A percentile compares a stretch with the other conserved stretches of the same genome.
phyloP scores from a whole-genome alignment of 176 grass and related monocot genomes.

The Cenchrus fungigraminus region DNA sequence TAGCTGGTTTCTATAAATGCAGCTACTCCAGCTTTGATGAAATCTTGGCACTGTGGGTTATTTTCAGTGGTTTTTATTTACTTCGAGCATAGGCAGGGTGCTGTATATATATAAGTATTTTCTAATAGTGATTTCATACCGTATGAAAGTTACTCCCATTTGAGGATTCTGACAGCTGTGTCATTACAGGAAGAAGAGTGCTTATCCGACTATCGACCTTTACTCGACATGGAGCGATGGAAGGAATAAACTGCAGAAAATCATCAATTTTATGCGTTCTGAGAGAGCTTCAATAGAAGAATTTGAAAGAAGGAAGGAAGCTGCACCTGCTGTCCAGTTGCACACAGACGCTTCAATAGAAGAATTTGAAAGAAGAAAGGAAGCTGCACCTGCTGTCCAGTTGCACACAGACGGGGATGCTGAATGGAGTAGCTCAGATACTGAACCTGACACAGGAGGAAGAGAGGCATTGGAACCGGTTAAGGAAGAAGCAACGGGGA shows the following conservation, averaged over 20 bases:
- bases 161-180: not conserved
- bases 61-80: too few relatives aligned
- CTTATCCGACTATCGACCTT: slow-evolving; percentile 1
- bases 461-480: not conserved
- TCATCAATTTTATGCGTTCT: slow-evolving; percentile 30
- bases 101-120: too few relatives aligned
- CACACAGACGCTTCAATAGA: not conserved
- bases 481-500: not conserved
- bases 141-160: not conserved
- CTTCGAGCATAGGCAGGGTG: too few relatives aligned
- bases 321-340: too few relatives aligned
- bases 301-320: not conserved
- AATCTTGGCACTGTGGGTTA: too few relatives aligned
- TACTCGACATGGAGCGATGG: slow-evolving; percentile 42
- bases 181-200: slow-evolving; percentile 31
- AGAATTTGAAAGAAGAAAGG: slow-evolving; percentile 7
- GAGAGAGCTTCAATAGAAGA: slow-evolving; percentile 11
- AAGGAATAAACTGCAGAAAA: slow-evolving; percentile 31
- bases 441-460: slow-evolving; percentile 6
- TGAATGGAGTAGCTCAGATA: slow-evolving; percentile 1
- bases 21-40: not conserved
- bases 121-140: not conserved
- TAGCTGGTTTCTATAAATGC: not conserved
- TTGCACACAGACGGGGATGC: not conserved
- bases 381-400: not conserved